Evolutionary conservation across 2,329 filamentous ascomycete genomes (phyloP), one percentile per base, ranked within the genome.

Genomic region (Fusarium sp.): DNA sequence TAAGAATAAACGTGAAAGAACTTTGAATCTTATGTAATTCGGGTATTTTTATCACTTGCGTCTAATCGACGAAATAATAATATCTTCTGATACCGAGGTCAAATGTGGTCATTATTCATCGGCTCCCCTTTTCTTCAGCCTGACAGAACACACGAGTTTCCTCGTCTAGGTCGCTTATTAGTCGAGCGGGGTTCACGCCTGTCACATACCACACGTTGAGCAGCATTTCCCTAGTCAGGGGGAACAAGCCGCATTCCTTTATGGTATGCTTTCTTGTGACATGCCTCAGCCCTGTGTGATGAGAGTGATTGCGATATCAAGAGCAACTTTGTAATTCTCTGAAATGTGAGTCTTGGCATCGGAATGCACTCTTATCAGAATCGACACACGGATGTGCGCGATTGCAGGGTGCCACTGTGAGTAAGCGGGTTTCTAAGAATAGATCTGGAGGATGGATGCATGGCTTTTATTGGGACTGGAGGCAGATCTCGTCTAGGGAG

Each of bases 381-480:
- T 35, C n/a, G 31, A 10, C 29, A 48, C 22, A 48, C 27, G 14
- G 14, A 33, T 37, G 52, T 6, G 6, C 31, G 13, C 20, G 54
- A 37, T 31, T 18, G 41, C 41, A 41, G 35, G 37, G 57, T 59
- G 37, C 29, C 16, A 18, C 31, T n/a, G 33, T 50, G 16, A 56
- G 48, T 65, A 69, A 69, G 56, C 39, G 9, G 50, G 50, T 39
- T 64, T 57, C 69, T 75, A 75, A 75, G 60, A 73, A 75, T 75
- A 75, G 54, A 24, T n/a, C 14, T 3, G 8, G 50, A 56, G 24
- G 24, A 50, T 52, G 45, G 24, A 52, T 52, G 24, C 48, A 52
- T 48, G 22, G 43, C 22, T 48, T 48, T 48, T 48, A 48, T 48
- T 48, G 43, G 43, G 48, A 52, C 24, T 29, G 29, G 14, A 56